Conservation (phyloP, 2,329 filamentous ascomycete genomes). For the Talaromyces sp. region DNA sequence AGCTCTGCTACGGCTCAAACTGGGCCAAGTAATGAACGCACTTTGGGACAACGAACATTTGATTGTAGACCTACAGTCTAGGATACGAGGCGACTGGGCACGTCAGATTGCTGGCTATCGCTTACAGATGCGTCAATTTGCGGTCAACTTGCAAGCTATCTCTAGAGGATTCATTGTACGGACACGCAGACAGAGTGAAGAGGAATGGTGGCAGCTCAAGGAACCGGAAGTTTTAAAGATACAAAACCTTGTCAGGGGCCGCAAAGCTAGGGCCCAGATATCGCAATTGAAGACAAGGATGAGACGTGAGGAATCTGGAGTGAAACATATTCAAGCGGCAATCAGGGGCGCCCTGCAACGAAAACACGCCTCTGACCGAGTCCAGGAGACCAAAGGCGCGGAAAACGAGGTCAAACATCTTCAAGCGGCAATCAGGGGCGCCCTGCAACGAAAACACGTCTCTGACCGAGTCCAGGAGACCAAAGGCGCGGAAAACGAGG, state of each 20-base stretch:
- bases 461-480: conserved; percentile 55
- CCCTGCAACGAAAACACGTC: conserved; percentile 38
- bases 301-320: conserved; percentile 38
- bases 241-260: conserved; percentile 70
- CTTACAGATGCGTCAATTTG: conserved; percentile 75
- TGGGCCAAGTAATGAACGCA: conserved; percentile 78
- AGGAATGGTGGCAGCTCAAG: conserved; percentile 66
- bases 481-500: conserved; percentile 58
- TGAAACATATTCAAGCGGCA: conserved; percentile 52
- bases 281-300: conserved; percentile 37
- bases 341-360: conserved; percentile 47
- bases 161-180: conserved; percentile 72
- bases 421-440: conserved; percentile 54
- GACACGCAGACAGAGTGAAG: conserved; percentile 55
- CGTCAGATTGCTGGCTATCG: conserved; percentile 78
- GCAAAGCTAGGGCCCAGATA: conserved; percentile 40
- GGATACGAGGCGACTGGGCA: conserved; percentile 80
- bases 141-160: conserved; percentile 71
- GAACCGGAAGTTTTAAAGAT: conserved; percentile 70
- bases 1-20: conserved; percentile 67
- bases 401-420: conserved; percentile 57
- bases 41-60: conserved; percentile 81
- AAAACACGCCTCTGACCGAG: conserved; percentile 44
- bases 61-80: conserved; percentile 76
- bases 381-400: conserved; percentile 58